Evolutionary conservation across 2,329 filamentous ascomycete genomes (phyloP).

Genomic region (Celoporthe dispersa): DNA sequence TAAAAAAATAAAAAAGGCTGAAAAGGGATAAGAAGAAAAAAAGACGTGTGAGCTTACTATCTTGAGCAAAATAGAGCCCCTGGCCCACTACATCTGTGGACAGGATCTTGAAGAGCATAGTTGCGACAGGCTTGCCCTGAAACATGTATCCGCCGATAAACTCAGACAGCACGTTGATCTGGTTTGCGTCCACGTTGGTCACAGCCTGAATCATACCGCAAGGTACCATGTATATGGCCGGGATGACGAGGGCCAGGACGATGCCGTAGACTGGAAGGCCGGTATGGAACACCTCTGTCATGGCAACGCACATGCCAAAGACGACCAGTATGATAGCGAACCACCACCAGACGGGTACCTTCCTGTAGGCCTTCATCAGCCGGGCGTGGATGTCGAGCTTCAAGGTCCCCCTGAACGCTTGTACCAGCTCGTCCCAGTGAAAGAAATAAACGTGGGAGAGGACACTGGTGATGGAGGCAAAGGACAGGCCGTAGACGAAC

Average conservation of each 20-base stretch:
- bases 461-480: constrained; percentile 39
- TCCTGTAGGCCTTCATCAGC: constrained; percentile 45
- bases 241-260: constrained; percentile 48
- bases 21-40: no score
- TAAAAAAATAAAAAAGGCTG: no score
- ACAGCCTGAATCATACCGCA: constrained; percentile 52
- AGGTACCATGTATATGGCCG: constrained; percentile 50
- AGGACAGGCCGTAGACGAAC: constrained; percentile 42
- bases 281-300: constrained; percentile 50
- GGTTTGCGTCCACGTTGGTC: constrained; percentile 54
- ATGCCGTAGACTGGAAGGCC: constrained; percentile 51
- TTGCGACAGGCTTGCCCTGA: constrained; percentile 50
- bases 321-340: constrained; percentile 38
- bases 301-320: constrained; percentile 43
- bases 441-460: constrained; percentile 61
- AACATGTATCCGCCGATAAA: constrained; percentile 54
- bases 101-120: constrained; percentile 50
- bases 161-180: constrained; percentile 52
- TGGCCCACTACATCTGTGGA: constrained; percentile 48
- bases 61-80: constrained; percentile 50
- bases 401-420: constrained; percentile 36
- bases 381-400: constrained; percentile 47
- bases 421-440: constrained; percentile 58
- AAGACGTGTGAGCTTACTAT: constrained; percentile 35
- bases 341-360: constrained; percentile 53